phyloP scores from a whole-genome alignment of 2,329 filamentous ascomycete species.

The Claviceps arundinis region DNA sequence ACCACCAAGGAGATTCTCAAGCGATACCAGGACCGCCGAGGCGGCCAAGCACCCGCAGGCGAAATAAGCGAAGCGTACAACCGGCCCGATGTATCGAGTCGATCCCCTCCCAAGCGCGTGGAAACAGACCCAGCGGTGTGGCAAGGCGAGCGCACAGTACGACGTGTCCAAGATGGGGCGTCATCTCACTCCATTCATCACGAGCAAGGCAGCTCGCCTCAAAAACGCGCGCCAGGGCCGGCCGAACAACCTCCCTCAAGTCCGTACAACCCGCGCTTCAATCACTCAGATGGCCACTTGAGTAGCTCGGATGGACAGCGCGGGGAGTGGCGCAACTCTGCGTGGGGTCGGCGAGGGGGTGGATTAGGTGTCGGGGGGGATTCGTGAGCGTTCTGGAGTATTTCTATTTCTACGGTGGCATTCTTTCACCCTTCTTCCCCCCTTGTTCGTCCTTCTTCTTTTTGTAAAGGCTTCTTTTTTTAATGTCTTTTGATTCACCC shows the following conservation, averaged over 20 bases:
- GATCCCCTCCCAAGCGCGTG: conserved; percentile 48
- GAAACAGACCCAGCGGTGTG: conserved; percentile 79
- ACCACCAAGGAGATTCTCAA: conserved; percentile 96
- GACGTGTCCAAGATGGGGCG: conserved; percentile 54
- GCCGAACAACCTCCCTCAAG: conserved; percentile 27
- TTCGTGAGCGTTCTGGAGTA: conserved; percentile 13
- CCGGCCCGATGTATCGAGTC: conserved; percentile 43
- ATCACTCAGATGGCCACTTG: conserved; percentile 28
- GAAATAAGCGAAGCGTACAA: conserved; percentile 44
- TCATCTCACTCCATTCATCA: conserved; percentile 24
- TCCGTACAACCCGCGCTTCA: conserved; percentile 30
- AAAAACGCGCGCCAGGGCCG: conserved; percentile 31
- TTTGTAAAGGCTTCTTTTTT: too few species aligned
- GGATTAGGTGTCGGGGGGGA: conserved; percentile 36
- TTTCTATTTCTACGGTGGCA: background rate
- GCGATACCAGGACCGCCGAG: conserved; percentile 68
- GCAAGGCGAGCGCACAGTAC: conserved; percentile 73
- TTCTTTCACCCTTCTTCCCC: background rate
- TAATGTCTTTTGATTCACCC: background rate
- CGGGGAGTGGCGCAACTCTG: conserved; percentile 45
- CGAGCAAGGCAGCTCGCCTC: conserved; percentile 34
- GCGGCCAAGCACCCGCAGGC: conserved; percentile 41
- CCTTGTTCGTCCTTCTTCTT: background rate
- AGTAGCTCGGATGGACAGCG: conserved; percentile 29
- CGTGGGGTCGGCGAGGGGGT: conserved; percentile 36